Evolutionary conservation across 805 yeast species (phyloP), one percentile per base, ranked within the genome.

Genomic region (Spathaspora gorwiae): DNA sequence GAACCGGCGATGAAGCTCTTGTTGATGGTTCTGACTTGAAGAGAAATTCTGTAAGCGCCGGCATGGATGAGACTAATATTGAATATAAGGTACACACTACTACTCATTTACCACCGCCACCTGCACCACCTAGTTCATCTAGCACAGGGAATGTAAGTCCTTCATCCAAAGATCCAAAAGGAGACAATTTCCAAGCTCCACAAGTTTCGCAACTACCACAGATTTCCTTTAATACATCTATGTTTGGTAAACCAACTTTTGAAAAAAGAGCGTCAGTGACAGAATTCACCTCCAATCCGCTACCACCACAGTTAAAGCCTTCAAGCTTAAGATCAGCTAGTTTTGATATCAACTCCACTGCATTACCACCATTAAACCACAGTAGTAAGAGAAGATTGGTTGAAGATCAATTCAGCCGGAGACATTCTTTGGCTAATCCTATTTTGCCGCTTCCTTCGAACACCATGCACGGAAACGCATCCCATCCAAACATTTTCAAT

Each of bases 161-260:
- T 26, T 36, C 39, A 24, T 36, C 39, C 7, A 24, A 15, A 10
- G 39, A 36, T 10, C 15, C 39, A 12, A 36, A 29, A 4, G 14
- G 12, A 33, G 8, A 11, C 10, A 33, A 12, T 33, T n/a, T 13
- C 7, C 8, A 12, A 7, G 39, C 12, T 11, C 14, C 39, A 12
- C 11, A 7, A 11, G 30, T 15, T 15, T n/a, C 41, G 7, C 41
- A 39, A 32, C 54, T 50, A 4, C 68, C 71, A 6, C 61, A 58
- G 42, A 65, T 71, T 27, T 59, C 73, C 10, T 71, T 71, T 57
- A 71, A 71, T 43, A 70, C 75, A 2, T 61, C 70, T 5, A 70
- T 71, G 64, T 71, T 71, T 49, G 49, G 49, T 24, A 26, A 45
- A 30, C 38, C 38, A 30, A 12, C 37, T 8, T 35, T 36, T n/a